Evolutionary conservation across 768 basidiomycete species (phyloP), one percentile per base, ranked within the genome.

Genomic region (Multifurca ochricompacta): DNA sequence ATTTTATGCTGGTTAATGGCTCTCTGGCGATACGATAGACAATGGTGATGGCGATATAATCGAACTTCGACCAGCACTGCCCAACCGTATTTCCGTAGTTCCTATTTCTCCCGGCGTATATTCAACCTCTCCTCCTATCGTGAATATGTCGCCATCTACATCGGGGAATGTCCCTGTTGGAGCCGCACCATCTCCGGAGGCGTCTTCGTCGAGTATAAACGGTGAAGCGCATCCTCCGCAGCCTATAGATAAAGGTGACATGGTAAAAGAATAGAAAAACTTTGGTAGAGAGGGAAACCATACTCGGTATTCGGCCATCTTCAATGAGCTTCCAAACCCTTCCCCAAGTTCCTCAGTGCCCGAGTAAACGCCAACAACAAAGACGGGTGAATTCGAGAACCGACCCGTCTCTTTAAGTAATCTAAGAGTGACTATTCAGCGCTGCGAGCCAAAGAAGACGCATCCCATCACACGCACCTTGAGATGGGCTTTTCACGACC

Each of bases 251-350:
- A 23, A 31, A 8, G 27, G 49, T 56, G 48, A 56, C 48, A 48
- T 50, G 35, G 36, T 13, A 23, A 23, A 23, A 49, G 30, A 62
- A 39, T 34, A 19, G 30, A 39, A 34, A 25, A 32, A 41, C 4
- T 50, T 46, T 50, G 21, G 56, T 56, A 25, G 41, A 46, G 30
- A 14, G 35, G 42, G 58, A 27, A 28, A 23, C 19, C 59, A 48
- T 69, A 91, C 92, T 53, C 95, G 76, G 71, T 80, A 94, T 70
- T 97, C 92, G 14, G 92, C 92, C 95, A 98, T 98, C 68, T 81
- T 84, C 51, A 97, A 71, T 3, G 90, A 93, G 61, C 82, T 85
- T 48, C 96, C 96, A 65, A 94, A 91, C 13, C 94, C 93, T 70
- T 99, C 94, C 5, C 94, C 91, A 2, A 99, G 79, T 69, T 96